Percentiles rank a stretch among this genome's conserved stretches.
Evolutionary conservation across 495 filamentous ascomycete genomes (phyloP).

Genomic region (Aspergillus carlsbadensis): DNA sequence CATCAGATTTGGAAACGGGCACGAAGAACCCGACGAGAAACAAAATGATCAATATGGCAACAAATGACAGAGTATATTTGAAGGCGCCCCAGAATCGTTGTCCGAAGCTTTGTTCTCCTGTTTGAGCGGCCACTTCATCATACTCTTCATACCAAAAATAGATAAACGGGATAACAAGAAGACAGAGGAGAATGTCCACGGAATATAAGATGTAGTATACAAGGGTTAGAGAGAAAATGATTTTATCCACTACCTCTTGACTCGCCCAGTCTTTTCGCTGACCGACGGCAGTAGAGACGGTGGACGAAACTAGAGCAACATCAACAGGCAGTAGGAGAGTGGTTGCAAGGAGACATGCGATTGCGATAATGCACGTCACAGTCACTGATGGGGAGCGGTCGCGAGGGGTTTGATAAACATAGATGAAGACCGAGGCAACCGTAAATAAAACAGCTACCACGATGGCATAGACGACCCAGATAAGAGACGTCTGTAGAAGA

Average conservation of each 20-base stretch:
- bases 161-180: conserved; percentile 88
- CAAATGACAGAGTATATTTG: conserved; percentile 88
- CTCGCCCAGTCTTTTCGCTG: conserved; percentile 94
- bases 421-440: conserved; percentile 78
- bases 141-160: conserved; percentile 99
- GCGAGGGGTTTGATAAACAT: conserved; percentile 80
- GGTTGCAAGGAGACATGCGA: conserved; percentile 85
- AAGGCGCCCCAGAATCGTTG: conserved; percentile 74
- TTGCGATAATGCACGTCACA: conserved; percentile 77
- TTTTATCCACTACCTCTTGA: conserved; percentile 69
- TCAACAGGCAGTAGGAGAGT: conserved; percentile 92
- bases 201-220: conserved; percentile 94
- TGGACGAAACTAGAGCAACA: conserved; percentile 90
- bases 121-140: conserved; percentile 77
- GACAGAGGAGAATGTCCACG: conserved; percentile 85
- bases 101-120: conserved; percentile 67
- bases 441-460: conserved; percentile 68
- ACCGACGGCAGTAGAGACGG: conserved; percentile 70
- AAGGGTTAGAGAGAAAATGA: conserved; percentile 74
- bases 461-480: conserved; percentile 89
- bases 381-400: conserved; percentile 82
- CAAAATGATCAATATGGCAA: conserved; percentile 73
- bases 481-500: conserved; percentile 77
- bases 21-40: conserved; percentile 94
- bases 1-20: conserved; percentile 64